A percentile compares a stretch with the other conserved stretches of the same genome.
phyloP scores from a whole-genome alignment of 1,284 basidiomycete species.

The Trichosporon faecale region DNA sequence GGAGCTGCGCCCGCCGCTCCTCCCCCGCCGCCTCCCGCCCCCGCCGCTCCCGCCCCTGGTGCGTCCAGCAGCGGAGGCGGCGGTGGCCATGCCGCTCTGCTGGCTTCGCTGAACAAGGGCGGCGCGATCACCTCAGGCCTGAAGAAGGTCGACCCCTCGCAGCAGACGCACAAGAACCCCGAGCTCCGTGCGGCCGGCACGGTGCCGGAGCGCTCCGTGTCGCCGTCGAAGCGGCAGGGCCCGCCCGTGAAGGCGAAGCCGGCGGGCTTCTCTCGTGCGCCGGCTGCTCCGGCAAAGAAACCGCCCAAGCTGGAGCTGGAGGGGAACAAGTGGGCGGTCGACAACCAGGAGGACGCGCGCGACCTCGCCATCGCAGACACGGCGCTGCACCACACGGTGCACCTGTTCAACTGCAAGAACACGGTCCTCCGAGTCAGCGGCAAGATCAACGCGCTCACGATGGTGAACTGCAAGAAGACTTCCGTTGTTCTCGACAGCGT shows the following conservation, averaged over 20 bases:
- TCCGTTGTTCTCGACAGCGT: slow-evolving; percentile 86
- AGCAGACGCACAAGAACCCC: slow-evolving; percentile 99
- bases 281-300: slow-evolving; percentile 65
- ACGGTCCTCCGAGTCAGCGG: slow-evolving; percentile 83
- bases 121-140: slow-evolving; percentile 84
- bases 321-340: slow-evolving; percentile 91
- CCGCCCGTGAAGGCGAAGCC: slow-evolving; percentile 64
- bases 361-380: slow-evolving; percentile 72
- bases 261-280: slow-evolving; percentile 58
- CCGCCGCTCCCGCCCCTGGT: slow-evolving; percentile 52
- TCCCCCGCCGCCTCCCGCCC: slow-evolving; percentile 57
- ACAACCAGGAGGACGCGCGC: slow-evolving; percentile 85
- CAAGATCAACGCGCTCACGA: slow-evolving; percentile 90
- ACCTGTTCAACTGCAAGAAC: slow-evolving; percentile 88
- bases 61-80: slow-evolving; percentile 50
- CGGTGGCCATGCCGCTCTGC: slow-evolving; percentile 77
- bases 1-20: slow-evolving; percentile 52
- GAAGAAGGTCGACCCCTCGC: slow-evolving; percentile 89
- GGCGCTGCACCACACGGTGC: slow-evolving; percentile 80
- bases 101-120: slow-evolving; percentile 87
- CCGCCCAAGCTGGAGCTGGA: slow-evolving; percentile 87
- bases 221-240: slow-evolving; percentile 14
- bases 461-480: slow-evolving; percentile 88
- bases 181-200: slow-evolving; percentile 65
- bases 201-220: slow-evolving; percentile 59